Conservation (phyloP, 2,329 filamentous ascomycete species). For the Phialemonium atrogriseum region DNA sequence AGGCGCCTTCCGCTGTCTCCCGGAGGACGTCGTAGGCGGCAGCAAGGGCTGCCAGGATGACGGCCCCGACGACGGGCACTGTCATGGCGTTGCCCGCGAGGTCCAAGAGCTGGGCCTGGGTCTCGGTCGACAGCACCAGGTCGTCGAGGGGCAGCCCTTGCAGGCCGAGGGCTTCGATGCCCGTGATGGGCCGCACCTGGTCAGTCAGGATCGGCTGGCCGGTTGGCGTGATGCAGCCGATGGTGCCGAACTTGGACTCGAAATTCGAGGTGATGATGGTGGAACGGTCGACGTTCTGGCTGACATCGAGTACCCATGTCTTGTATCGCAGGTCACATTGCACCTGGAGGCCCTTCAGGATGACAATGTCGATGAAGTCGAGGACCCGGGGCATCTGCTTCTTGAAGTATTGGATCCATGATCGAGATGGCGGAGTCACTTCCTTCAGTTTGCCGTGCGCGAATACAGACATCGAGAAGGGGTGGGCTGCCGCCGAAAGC, state of each 20-base stretch:
- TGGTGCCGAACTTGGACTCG: slow-evolving; percentile 40
- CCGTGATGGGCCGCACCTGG: slow-evolving; percentile 50
- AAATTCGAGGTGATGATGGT: slow-evolving; percentile 21
- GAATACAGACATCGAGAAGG: slow-evolving; percentile 51
- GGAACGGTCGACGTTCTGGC: slow-evolving; percentile 63
- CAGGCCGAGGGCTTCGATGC: slow-evolving; percentile 53
- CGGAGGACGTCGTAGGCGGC: slow-evolving; percentile 10
- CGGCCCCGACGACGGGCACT: slow-evolving; percentile 59
- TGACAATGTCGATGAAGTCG: slow-evolving; percentile 59
- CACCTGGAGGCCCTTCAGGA: slow-evolving; percentile 36
- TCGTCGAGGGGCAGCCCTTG: slow-evolving; percentile 61
- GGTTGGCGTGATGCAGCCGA: slow-evolving; percentile 59
- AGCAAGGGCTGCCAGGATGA: slow-evolving; percentile 51
- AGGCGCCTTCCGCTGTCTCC: too few species aligned
- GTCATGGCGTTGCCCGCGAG: slow-evolving; percentile 77
- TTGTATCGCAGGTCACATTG: slow-evolving; percentile 45
- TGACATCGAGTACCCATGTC: slow-evolving; percentile 50
- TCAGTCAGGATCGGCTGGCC: slow-evolving; percentile 54
- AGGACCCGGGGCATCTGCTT: slow-evolving; percentile 49
- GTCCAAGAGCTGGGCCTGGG: slow-evolving; percentile 53
- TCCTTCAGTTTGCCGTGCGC: slow-evolving; percentile 33
- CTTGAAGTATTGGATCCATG: slow-evolving; percentile 39
- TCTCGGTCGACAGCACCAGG: slow-evolving; percentile 57
- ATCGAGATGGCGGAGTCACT: slow-evolving; percentile 44
- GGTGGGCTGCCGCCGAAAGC: slow-evolving; percentile 42